Evolutionary conservation across 2,329 filamentous ascomycete species (phyloP), one percentile per base, ranked within the genome.

Genomic region (Penicillium crustosum): DNA sequence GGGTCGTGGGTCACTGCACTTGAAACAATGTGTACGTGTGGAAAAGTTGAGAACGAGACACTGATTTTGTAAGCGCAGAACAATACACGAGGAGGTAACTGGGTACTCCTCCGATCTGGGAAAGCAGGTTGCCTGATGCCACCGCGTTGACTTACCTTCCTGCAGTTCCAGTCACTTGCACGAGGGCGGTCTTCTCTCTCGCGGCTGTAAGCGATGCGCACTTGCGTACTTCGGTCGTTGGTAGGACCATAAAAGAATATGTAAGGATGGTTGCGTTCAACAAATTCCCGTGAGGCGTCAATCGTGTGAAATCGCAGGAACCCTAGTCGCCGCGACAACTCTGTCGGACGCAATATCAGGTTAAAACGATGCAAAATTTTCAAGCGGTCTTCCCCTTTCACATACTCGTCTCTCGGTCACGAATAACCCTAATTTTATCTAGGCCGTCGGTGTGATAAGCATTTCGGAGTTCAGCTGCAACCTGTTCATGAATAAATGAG

Each of bases 21-120:
- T 79, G 67, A 83, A 86, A 66, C 85, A 88, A 55, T 80, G 76
- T 15, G 75, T 72, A 43, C 85, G 78, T 47, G 81, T 79, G 6
- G 83, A 76, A 63, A 82, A 87, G 65, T 87, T 88, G 53, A 81
- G 73, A 57, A 82, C 76, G 27, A 76, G 73, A 69, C 83, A 86
- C 84, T 86, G 49, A 57, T 35, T 38, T 7, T 9, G 19, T 58
- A 19, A 65, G 54, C 39, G 10, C 19, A 25, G 21, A 33, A 23
- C 44, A 35, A 35, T 48, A 23, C 6, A 2, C 21, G 4, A 15
- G 8, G 21, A 9, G 5, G 44, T 48, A 10, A 13, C 31, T 33
- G 12, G 31, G 33, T 35, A 35, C 33, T 15, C 8, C 19, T 35
- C 19, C 19, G 8, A 12, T 4, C 7, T 7, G 9, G 19, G 15